Evolutionary conservation across 2,329 filamentous ascomycete genomes (phyloP), one percentile per base, ranked within the genome.

Genomic region (Ophiocordyceps camponoti-floridani): DNA sequence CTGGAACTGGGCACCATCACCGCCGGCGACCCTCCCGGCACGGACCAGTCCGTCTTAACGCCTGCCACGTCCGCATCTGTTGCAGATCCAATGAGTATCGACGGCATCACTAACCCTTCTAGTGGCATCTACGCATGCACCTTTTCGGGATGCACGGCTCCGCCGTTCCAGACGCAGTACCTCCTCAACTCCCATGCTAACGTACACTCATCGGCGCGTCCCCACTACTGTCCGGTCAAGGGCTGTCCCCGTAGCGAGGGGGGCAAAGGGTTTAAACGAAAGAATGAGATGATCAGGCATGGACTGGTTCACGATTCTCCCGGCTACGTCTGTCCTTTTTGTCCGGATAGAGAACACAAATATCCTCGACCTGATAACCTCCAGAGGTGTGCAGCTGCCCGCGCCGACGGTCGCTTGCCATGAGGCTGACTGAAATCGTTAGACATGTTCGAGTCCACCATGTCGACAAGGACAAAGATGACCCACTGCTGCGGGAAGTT

Each of bases 361-460:
- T 96, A 96, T 59, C 91, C 91, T 5, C 73, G 91, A 52, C 91
- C 91, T 31, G 91, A 98, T 60, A 96, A 96, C 67, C 66, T 98
- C 46, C 89, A 95, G 67, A 79, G 89, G 85, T 93, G 69, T 51
- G 73, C 59, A 43, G 40, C 13, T 18, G 6, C 23, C 23, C 23
- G 3, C 23, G 23, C 23, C 23, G 23, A 23, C 28, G 14, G 14
- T 8, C 14, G 13, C 18, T 9, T 12, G 23, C 16, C 10, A n/a
- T 16, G 13, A 33, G 43, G 46, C 48, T 53, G 44, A 49, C 45
- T 41, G 14, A 37, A 12, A 3, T 43, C 46, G 23, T 41, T 5
- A 94, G 87, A 60, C 91, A 98, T 62, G 91, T 96, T 31, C 77
- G 86, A 45, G 86, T 91, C 40, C 89, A 96, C 58, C 91, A 96